These are phyloP conservation scores for Tetrahymena malaccensis DNA, from an alignment of 73 alveolate genomes.

Conservation along the genomic window DNA sequence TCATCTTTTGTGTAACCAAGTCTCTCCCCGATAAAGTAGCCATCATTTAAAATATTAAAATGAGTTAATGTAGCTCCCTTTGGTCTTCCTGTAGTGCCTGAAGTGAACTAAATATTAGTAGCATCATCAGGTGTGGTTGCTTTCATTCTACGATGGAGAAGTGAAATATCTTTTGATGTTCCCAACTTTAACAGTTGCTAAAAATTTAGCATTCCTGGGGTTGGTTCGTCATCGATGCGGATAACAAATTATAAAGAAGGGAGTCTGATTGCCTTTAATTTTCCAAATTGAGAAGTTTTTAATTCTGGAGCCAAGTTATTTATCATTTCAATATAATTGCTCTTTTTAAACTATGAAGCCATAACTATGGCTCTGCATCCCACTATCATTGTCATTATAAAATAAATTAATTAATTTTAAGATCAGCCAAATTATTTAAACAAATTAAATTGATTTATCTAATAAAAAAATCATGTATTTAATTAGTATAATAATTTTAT, in stretches of 20 bases:
- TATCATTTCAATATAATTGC: conserved; percentile 59
- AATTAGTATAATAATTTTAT: no score
- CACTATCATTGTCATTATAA: background rate
- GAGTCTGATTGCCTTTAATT: conserved; percentile 12
- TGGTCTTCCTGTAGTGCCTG: conserved; percentile 80
- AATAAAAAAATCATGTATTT: no score
- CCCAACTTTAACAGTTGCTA: background rate
- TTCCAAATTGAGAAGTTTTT: conserved; percentile 2
- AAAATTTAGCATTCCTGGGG: background rate
- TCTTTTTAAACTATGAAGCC: conserved; percentile 55
- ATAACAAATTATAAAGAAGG: conserved; percentile 23
- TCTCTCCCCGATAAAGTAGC: conserved; percentile 46
- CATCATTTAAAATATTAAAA: conserved; percentile 54
- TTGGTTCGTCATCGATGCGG: background rate
- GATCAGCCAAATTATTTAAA: no score
- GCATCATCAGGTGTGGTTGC: conserved; percentile 47
- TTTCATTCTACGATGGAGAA: conserved; percentile 13
- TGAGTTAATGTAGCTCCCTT: conserved; percentile 75
- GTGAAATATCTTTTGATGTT: conserved; percentile 16
- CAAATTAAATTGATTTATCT: no score
- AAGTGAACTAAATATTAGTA: conserved; percentile 68
- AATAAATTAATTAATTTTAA: no score
- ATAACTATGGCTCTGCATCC: conserved; percentile 57
- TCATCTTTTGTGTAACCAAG: conserved; percentile 49
- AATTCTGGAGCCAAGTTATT: conserved; percentile 52